Conservation (phyloP, 257 asterid genomes). For the Solanum gracilifrons region DNA sequence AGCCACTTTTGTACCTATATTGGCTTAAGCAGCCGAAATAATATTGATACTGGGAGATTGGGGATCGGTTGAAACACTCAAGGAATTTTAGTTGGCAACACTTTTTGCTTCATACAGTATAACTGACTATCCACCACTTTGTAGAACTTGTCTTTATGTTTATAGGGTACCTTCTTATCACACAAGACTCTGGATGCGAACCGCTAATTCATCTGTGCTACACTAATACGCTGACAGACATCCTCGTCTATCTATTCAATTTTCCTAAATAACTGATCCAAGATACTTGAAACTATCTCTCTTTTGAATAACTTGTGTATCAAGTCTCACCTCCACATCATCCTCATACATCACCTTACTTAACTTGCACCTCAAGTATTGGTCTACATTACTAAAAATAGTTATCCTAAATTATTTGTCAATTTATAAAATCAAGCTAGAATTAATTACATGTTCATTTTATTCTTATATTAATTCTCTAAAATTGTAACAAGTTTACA, state of each 20-base stretch:
- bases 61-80: neutral
- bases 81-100: neutral
- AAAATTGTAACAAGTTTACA: no score
- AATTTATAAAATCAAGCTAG: neutral
- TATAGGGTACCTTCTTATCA: neutral
- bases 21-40: neutral
- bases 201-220: neutral
- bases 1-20: neutral
- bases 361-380: neutral
- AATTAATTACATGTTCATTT: neutral
- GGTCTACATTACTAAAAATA: neutral
- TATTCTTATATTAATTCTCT: no score
- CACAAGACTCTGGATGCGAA: rapidly evolving
- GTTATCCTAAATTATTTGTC: neutral
- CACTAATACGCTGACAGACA: neutral
- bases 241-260: neutral
- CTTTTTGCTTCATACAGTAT: neutral
- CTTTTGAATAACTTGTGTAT: no score
- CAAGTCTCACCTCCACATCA: neutral
- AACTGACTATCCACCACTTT: neutral
- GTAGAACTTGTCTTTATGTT: neutral
- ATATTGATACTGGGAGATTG: neutral
- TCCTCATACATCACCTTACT: neutral
- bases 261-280: neutral
- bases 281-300: neutral